These are phyloP conservation scores for Isatis tinctoria DNA, from an alignment of 345 rosid genomes.

Conservation along the genomic window DNA sequence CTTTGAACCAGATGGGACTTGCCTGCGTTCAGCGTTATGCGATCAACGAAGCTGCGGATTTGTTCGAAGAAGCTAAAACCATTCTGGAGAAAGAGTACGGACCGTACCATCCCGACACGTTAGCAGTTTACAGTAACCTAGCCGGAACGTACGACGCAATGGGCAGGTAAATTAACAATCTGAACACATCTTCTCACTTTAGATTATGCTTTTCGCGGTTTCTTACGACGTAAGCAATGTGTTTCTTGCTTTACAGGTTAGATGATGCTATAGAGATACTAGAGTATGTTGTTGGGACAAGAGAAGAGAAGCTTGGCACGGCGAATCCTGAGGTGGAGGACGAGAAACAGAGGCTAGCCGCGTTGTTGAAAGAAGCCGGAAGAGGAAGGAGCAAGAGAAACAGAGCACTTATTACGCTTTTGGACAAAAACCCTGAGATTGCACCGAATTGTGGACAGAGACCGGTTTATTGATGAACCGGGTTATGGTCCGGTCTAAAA, in stretches of 20 bases:
- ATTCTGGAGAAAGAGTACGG: conserved; percentile 84
- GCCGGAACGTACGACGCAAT: conserved; percentile 98
- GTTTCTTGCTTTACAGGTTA: conserved; percentile 42
- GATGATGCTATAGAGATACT: conserved; percentile 90
- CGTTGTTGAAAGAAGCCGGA: conserved; percentile 85
- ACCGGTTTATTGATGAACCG: conserved; percentile 28
- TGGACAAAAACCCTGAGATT: conserved; percentile 44
- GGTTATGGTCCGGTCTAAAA: conserved; percentile 24
- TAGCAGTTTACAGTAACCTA: conserved; percentile 87
- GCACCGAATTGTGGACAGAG: conserved; percentile 34
- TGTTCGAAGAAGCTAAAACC: conserved; percentile 83
- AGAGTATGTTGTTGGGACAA: conserved; percentile 77
- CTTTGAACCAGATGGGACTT: conserved; percentile 90
- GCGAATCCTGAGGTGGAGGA: conserved; percentile 88
- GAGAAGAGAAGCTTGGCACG: conserved; percentile 97
- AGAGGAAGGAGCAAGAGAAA: conserved; percentile 69
- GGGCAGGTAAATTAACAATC: conserved; percentile 60
- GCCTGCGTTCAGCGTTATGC: conserved; percentile 69
- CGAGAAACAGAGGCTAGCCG: conserved; percentile 69
- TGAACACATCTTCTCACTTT: neutral
- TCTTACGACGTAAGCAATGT: neutral
- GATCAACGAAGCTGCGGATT: conserved; percentile 81
- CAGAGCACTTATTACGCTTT: conserved; percentile 63
- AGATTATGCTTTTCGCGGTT: neutral
- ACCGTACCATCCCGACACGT: conserved; percentile 88